Conservation (phyloP, 805 yeast genomes). For the Suhomyces prunicola region DNA sequence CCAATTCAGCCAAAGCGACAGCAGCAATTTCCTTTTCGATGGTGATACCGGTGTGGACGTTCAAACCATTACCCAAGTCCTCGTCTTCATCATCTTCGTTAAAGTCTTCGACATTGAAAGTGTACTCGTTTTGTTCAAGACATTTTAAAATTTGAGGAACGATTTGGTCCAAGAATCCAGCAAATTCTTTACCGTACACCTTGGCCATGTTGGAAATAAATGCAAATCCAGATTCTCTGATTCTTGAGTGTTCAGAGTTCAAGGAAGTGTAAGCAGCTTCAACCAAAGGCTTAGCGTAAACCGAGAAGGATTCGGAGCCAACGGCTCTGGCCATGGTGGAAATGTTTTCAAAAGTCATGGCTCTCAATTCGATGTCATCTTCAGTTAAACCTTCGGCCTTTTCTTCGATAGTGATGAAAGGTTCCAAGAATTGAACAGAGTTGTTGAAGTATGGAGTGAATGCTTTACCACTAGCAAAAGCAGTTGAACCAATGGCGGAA, state of each 20-base stretch:
- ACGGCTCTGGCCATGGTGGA: slow-evolving; percentile 97
- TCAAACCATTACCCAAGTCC: slow-evolving; percentile 66
- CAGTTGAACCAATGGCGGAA: slow-evolving; percentile 95
- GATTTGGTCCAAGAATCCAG: slow-evolving; percentile 77
- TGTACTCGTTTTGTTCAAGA: slow-evolving; percentile 82
- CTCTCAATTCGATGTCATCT: slow-evolving; percentile 87
- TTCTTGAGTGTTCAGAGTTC: slow-evolving; percentile 72
- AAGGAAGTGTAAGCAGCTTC: slow-evolving; percentile 82
- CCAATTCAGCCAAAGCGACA: slow-evolving; percentile 84
- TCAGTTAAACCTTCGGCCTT: slow-evolving; percentile 75
- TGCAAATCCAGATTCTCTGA: slow-evolving; percentile 93
- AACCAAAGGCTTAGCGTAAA: slow-evolving; percentile 83
- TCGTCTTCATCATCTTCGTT: slow-evolving; percentile 57
- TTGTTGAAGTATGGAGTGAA: slow-evolving; percentile 83
- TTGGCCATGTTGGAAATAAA: slow-evolving; percentile 92
- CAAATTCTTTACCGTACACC: slow-evolving; percentile 88
- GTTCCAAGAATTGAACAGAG: slow-evolving; percentile 78
- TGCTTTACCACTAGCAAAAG: slow-evolving; percentile 88
- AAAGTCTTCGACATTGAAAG: slow-evolving; percentile 56
- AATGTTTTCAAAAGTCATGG: slow-evolving; percentile 87
- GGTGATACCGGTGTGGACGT: slow-evolving; percentile 91
- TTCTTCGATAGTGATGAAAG: slow-evolving; percentile 69
- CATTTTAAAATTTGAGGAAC: slow-evolving; percentile 83
- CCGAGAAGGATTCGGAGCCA: slow-evolving; percentile 82
- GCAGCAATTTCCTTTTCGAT: slow-evolving; percentile 95